Evolutionary conservation across 176 grass and related monocot species (phyloP), one percentile per base, ranked within the genome.

Genomic region (Carex pumila): DNA sequence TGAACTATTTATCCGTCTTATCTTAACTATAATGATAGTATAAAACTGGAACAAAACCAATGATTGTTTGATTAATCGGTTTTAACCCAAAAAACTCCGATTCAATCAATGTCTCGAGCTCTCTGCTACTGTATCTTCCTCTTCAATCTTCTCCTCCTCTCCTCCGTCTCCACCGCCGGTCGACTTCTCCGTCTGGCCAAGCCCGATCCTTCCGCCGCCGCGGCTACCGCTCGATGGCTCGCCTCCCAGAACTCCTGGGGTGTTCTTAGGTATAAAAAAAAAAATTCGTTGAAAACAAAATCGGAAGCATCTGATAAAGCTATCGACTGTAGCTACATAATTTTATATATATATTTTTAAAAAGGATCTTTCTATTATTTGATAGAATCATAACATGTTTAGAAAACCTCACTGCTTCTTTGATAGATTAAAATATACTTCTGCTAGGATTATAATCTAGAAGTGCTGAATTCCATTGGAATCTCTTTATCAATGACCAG

Each of bases 231-330:
- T 15, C 86, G 95, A 70, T 98, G 95, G 95, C 92, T 98, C 62
- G 82, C 91, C 50, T 86, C 90, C 65, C 57, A 90, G 79, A 98
- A 93, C 86, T 94, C 95, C 5, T 98, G 95, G 95, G 95, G 92
- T 59, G 90, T 94, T 73, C 89, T 98, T 84, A 98, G 95, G 95
- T 98, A 15, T 2, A 50, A 10, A 45, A 49, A 10, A 7, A 50
- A 11, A 1, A 50, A 50, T 50, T 11, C 47, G 47, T 50, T 50
- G 47, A 50, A 50, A 50, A 54, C 71, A 54, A 75, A 74, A 74
- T 13, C 52, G n/a, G 8, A 52, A 52, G 1, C 41, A 47, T 19
- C 9, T 49, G 3, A 18, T 41, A 13, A 41, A 19, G 21, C 14
- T 61, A 13, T 66, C 30, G 9, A 6, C 30, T 32, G 25, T 13